phyloP scores from a whole-genome alignment of 495 filamentous ascomycete genomes.

The Podospora pseudopauciseta region DNA sequence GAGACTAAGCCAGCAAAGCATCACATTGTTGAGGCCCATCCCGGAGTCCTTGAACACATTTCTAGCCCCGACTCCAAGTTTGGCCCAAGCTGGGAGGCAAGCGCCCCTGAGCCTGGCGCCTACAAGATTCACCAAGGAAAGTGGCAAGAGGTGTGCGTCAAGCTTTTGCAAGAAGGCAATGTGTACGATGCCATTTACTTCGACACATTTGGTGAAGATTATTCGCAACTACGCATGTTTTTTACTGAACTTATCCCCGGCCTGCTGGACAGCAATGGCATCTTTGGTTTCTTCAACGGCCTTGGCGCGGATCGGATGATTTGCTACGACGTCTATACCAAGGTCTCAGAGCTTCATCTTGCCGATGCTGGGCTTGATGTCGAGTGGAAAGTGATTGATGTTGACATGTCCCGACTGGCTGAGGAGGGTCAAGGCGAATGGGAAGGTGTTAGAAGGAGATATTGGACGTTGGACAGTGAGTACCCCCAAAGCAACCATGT shows the following conservation, averaged over 20 bases:
- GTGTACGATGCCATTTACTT: constrained; percentile 94
- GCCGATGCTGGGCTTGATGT: constrained; percentile 88
- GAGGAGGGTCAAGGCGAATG: constrained; percentile 62
- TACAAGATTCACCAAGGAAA: constrained; percentile 54
- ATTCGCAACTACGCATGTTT: constrained; percentile 77
- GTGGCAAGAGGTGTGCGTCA: constrained; percentile 81
- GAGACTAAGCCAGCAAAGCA: constrained; percentile 61
- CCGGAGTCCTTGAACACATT: constrained; percentile 71
- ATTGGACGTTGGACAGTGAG: constrained; percentile 77
- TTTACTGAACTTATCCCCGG: constrained; percentile 83
- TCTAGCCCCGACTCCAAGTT: constrained; percentile 41
- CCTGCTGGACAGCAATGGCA: constrained; percentile 66
- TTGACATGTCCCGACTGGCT: constrained; percentile 55
- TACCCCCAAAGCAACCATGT: constrained; percentile 9
- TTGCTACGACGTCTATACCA: constrained; percentile 93
- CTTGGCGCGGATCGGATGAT: constrained; percentile 88
- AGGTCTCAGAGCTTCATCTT: constrained; percentile 88
- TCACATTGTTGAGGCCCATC: constrained; percentile 92
- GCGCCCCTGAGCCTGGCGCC: constrained; percentile 37
- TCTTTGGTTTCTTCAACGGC: constrained; percentile 93
- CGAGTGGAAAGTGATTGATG: constrained; percentile 73
- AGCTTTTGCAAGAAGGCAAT: constrained; percentile 63
- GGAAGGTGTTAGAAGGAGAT: constrained; percentile 80
- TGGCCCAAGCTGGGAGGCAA: constrained; percentile 43
- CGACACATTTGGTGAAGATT: constrained; percentile 95